phyloP scores from a whole-genome alignment of 2,329 filamentous ascomycete species.

The Trichoderma semiorbis region DNA sequence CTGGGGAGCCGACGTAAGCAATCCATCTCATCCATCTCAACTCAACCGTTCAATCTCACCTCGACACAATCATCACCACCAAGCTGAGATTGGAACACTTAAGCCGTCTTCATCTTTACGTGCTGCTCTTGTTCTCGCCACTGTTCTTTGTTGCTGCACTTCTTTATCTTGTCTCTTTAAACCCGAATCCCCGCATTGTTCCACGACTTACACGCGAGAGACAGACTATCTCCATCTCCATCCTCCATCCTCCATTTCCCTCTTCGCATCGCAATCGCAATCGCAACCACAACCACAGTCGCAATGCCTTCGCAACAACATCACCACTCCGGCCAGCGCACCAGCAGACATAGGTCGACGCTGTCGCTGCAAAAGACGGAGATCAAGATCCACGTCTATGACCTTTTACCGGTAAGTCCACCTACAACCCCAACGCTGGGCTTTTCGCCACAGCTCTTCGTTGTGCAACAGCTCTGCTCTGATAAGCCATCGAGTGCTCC shows the following conservation, averaged over 20 bases:
- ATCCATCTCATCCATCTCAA: background rate
- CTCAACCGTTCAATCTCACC: background rate
- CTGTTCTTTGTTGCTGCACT: background rate
- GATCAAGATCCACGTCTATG: conserved; percentile 74
- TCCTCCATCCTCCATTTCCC: conserved; percentile 15
- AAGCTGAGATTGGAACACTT: background rate
- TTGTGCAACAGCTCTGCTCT: background rate
- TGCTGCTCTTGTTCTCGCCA: background rate
- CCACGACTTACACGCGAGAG: conserved; percentile 23
- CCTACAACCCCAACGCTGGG: background rate
- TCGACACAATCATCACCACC: background rate
- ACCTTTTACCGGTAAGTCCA: conserved; percentile 62
- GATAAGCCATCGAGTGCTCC: background rate
- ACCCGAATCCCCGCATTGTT: conserved; percentile 18
- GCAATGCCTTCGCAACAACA: conserved; percentile 13
- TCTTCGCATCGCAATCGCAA: conserved; percentile 23
- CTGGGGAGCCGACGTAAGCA: background rate
- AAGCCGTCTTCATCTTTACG: background rate
- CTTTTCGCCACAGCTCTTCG: background rate
- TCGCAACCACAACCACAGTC: background rate
- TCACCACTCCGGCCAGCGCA: conserved; percentile 25
- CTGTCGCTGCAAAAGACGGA: conserved; percentile 69
- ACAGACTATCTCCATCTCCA: conserved; percentile 15
- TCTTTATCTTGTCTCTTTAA: background rate
- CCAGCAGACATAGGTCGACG: conserved; percentile 57